A percentile compares a stretch with the other conserved stretches of the same genome.
Conservation (phyloP, 495 filamentous ascomycete species). For the Talaromyces ruber region DNA sequence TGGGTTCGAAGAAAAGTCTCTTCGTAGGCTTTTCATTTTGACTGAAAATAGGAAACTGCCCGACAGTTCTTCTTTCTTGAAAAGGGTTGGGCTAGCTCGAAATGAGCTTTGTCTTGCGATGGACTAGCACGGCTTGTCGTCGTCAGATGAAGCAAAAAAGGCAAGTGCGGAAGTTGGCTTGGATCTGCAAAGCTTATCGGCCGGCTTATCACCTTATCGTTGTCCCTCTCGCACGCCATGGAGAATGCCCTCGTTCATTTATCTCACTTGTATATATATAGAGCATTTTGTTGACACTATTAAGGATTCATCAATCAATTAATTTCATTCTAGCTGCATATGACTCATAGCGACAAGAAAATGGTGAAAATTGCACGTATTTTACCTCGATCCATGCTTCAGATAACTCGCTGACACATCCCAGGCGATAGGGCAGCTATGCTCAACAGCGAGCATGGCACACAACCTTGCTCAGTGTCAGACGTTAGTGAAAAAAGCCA, state of each 20-base stretch:
- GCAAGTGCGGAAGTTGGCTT: neutral
- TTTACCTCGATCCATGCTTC: neutral
- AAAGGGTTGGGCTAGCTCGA: neutral
- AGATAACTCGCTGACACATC: neutral
- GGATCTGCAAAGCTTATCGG: neutral
- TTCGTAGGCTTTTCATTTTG: conserved; percentile 85
- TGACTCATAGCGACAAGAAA: neutral
- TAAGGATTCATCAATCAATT: neutral
- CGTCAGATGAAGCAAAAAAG: neutral
- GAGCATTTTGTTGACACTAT: neutral
- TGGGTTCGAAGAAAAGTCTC: conserved; percentile 59
- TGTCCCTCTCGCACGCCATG: neutral
- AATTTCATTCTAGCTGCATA: neutral
- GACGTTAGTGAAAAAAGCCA: conserved; percentile 61
- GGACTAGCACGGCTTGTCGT: neutral
- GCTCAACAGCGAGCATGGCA: conserved; percentile 69
- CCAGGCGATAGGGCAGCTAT: conserved; percentile 83
- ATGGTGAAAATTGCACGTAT: conserved; percentile 4
- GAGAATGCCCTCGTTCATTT: neutral
- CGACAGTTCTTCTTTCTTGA: neutral
- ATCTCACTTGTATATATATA: neutral
- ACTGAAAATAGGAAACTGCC: neutral
- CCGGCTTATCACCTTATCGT: neutral
- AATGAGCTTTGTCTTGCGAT: neutral
- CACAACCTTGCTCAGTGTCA: conserved; percentile 74